These are phyloP conservation scores for Forsythia suspensa DNA, from an alignment of 257 asterid species.

Conservation along the genomic window DNA sequence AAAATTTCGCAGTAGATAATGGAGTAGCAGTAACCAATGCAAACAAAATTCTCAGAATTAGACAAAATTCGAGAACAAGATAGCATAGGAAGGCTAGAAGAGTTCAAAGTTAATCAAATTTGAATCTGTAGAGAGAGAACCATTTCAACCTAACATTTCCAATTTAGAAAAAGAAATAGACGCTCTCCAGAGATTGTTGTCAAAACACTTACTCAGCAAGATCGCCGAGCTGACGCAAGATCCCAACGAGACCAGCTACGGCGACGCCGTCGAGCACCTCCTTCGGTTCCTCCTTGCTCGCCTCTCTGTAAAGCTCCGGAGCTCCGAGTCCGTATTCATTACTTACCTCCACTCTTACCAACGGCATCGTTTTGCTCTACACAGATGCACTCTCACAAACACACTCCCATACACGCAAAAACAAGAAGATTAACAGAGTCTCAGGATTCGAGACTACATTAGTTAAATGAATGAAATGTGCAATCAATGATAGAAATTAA, in stretches of 20 bases:
- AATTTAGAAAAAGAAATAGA: not conserved
- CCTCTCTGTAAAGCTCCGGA: slow-evolving; percentile 62
- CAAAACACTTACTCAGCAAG: slow-evolving; percentile 65
- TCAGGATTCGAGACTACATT: slow-evolving; percentile 12
- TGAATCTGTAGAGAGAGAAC: not conserved
- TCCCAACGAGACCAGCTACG: slow-evolving; percentile 85
- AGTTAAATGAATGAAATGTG: slow-evolving; percentile 19
- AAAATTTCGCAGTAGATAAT: not conserved
- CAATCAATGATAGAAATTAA: slow-evolving; percentile 32
- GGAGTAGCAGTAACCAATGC: not conserved
- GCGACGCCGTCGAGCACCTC: slow-evolving; percentile 77
- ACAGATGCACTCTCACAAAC: not conserved
- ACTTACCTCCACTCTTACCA: slow-evolving; percentile 71
- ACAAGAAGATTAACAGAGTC: slow-evolving; percentile 12
- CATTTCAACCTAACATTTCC: not conserved
- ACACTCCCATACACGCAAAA: not conserved
- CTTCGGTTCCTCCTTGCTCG: slow-evolving; percentile 73
- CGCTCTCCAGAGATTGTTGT: not conserved
- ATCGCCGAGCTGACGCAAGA: slow-evolving; percentile 94
- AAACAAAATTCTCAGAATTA: not conserved
- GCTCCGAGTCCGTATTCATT: slow-evolving; percentile 82
- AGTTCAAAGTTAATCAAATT: not conserved
- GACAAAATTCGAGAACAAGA: not conserved
- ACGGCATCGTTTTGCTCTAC: slow-evolving; percentile 54
- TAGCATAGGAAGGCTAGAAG: not conserved